phyloP scores from a whole-genome alignment of 805 yeast species.

The Candida vaughaniae region DNA sequence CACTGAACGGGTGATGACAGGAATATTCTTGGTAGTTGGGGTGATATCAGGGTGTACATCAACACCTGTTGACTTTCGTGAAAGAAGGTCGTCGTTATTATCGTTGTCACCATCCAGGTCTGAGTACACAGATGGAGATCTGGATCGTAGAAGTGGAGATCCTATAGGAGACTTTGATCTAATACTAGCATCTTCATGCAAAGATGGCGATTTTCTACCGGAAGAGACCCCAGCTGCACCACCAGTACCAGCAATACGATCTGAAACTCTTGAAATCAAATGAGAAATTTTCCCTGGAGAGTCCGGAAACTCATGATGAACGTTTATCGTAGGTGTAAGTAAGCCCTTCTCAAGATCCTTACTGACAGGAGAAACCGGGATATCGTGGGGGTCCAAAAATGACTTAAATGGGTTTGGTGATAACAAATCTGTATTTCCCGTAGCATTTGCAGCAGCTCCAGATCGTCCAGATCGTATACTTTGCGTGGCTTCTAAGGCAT shows the following conservation, averaged over 20 bases:
- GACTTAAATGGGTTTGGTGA: conserved; percentile 6
- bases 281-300: conserved; percentile 25
- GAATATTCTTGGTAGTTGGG: not conserved
- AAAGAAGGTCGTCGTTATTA: not conserved
- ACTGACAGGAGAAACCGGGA: conserved; percentile 8
- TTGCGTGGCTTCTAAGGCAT: not conserved
- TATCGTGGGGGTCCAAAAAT: conserved; percentile 5
- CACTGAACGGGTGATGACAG: conserved; percentile 7
- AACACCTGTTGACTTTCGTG: conserved; percentile 6
- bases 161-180: not conserved
- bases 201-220: conserved; percentile 3
- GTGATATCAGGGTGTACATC: conserved; percentile 2
- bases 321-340: conserved; percentile 10
- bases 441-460: not conserved
- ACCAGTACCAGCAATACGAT: conserved; percentile 37
- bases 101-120: not conserved
- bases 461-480: not conserved
- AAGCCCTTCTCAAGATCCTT: conserved; percentile 21
- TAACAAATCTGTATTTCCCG: not conserved
- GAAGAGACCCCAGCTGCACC: conserved; percentile 1
- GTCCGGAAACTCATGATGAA: conserved; percentile 11
- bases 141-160: conserved; percentile 2
- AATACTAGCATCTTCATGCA: conserved; percentile 2
- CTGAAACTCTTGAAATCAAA: conserved; percentile 28
- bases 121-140: conserved; percentile 3